Evolutionary conservation across 1,139 yeast species (phyloP).

Genomic region (Arxiozyma slooffiae): DNA sequence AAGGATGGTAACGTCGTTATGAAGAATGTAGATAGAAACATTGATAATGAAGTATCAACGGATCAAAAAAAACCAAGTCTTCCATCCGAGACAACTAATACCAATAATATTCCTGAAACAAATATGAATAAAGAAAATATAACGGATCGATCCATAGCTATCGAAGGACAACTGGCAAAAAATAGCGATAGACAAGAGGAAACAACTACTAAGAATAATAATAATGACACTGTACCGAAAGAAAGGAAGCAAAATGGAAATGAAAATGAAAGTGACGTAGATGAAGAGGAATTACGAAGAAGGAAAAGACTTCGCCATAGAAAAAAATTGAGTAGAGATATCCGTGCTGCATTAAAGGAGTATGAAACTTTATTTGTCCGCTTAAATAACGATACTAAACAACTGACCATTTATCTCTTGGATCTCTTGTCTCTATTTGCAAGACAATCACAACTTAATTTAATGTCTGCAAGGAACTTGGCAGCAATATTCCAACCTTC

Average conservation of each 20-base stretch:
- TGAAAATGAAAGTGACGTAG: slow-evolving; percentile 11
- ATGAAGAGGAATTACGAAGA: slow-evolving; percentile 23
- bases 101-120: background rate
- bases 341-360: slow-evolving; percentile 58
- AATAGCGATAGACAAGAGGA: background rate
- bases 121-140: slow-evolving; percentile 4
- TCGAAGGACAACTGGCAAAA: background rate
- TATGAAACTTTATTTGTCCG: slow-evolving; percentile 59
- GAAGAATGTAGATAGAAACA: background rate
- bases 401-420: slow-evolving; percentile 71
- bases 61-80: background rate
- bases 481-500: slow-evolving; percentile 97
- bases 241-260: slow-evolving; percentile 16
- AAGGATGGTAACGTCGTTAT: background rate
- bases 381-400: slow-evolving; percentile 44
- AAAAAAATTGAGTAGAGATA: slow-evolving; percentile 43
- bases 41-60: background rate
- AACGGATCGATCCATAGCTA: background rate
- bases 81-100: background rate
- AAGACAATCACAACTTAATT: slow-evolving; percentile 61
- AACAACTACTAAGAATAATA: slow-evolving; percentile 8
- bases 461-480: slow-evolving; percentile 87
- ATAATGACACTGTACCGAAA: slow-evolving; percentile 1
- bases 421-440: slow-evolving; percentile 84
- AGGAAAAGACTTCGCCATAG: slow-evolving; percentile 32